phyloP scores from a whole-genome alignment of 768 basidiomycete species.

The Sarcodon sp. region DNA sequence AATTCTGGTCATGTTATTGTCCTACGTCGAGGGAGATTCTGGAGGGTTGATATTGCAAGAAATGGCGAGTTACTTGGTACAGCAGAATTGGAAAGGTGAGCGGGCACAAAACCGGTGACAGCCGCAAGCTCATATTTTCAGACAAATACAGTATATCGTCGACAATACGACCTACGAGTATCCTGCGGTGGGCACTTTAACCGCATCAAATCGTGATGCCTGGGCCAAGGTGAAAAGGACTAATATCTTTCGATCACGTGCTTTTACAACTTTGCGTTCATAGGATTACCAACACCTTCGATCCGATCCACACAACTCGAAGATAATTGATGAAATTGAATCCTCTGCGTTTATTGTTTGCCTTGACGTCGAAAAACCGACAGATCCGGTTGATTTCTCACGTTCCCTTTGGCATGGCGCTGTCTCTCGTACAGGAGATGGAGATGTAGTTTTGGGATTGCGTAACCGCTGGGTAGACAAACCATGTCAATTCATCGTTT shows the following conservation, averaged over 20 bases:
- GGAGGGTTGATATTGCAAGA: conserved; percentile 58
- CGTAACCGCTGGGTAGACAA: conserved; percentile 85
- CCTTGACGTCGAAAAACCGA: conserved; percentile 53
- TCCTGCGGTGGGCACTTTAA: conserved; percentile 54
- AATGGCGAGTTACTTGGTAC: conserved; percentile 50
- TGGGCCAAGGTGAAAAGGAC: conserved; percentile 68
- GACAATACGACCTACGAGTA: conserved; percentile 48
- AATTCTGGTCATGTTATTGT: conserved; percentile 74
- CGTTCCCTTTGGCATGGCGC: conserved; percentile 78
- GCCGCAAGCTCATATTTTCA: conserved; percentile 13
- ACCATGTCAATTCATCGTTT: conserved; percentile 72
- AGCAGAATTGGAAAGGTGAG: conserved; percentile 50
- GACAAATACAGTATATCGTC: conserved; percentile 60
- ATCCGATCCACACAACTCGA: conserved; percentile 44
- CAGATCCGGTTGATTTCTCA: conserved; percentile 42
- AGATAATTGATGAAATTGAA: conserved; percentile 61
- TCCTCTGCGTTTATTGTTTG: conserved; percentile 79
- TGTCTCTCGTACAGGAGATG: conserved; percentile 19
- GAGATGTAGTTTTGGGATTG: conserved; percentile 27
- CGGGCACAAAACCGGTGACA: background rate
- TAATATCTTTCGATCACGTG: background rate
- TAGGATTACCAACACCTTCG: conserved; percentile 22
- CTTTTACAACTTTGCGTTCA: background rate
- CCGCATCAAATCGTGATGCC: conserved; percentile 68
- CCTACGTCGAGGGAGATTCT: conserved; percentile 73